Conservation (phyloP, 2,329 filamentous ascomycete species). For the Trichoderma harzianum region DNA sequence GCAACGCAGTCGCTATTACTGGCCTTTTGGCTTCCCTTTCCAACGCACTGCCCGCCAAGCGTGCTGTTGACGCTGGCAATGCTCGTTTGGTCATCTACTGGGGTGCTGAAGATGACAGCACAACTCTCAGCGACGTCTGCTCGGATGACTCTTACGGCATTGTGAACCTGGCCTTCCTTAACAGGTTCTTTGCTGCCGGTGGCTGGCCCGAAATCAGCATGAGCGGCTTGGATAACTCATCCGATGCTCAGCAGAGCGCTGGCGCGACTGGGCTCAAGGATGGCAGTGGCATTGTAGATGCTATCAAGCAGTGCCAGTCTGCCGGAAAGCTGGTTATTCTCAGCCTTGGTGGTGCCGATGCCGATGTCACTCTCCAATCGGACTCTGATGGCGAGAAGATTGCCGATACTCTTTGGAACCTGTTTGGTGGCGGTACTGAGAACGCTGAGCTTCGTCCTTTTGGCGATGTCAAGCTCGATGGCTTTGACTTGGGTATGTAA, state of each 20-base stretch:
- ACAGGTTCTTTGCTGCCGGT: slow-evolving; percentile 15
- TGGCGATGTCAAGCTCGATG: not conserved
- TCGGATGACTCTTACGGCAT: slow-evolving; percentile 21
- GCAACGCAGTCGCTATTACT: not conserved
- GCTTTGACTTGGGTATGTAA: not conserved
- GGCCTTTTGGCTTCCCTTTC: not conserved
- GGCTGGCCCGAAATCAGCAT: not conserved
- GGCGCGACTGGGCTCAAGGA: slow-evolving; percentile 23
- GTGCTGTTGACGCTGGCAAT: not conserved
- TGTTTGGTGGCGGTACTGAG: not conserved
- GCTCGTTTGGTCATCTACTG: slow-evolving; percentile 21
- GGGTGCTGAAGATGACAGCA: slow-evolving; percentile 23
- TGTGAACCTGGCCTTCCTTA: slow-evolving; percentile 24
- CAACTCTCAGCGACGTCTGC: slow-evolving; percentile 20
- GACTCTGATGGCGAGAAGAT: not conserved
- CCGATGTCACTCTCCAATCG: not conserved
- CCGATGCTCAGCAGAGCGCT: slow-evolving; percentile 18
- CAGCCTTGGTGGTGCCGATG: not conserved
- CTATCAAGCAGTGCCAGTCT: slow-evolving; percentile 55
- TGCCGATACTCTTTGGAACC: not conserved
- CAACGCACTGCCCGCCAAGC: not conserved
- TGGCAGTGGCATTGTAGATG: slow-evolving; percentile 19
- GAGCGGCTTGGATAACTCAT: slow-evolving; percentile 4
- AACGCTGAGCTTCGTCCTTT: not conserved
- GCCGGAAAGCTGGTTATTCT: slow-evolving; percentile 55